Evolutionary conservation across 2,329 filamentous ascomycete genomes (phyloP), one percentile per base, ranked within the genome.

Genomic region (Lachnellula occidentalis): DNA sequence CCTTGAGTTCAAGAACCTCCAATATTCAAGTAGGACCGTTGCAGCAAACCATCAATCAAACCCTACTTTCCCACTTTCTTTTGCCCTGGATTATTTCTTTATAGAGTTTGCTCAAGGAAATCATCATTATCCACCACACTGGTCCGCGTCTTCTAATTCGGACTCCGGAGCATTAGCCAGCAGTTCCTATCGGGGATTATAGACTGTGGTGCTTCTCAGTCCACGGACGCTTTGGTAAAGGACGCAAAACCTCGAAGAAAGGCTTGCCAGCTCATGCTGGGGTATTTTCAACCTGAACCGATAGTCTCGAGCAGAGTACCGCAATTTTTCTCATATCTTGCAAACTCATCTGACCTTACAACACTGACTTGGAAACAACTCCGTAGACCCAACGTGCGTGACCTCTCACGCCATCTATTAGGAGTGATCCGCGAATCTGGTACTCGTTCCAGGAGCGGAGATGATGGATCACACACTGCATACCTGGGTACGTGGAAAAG

Each of bases 51-150:
- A 58, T 45, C 42, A 56, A 14, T 41, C 52, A 27, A 54, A 55
- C 27, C 53, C 58, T 14, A 54, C 27, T 5, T 24, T n/a, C n/a
- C n/a, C n/a, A n/a, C n/a, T n/a, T n/a, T 56, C 66, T 21, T 43
- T 66, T 7, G 56, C 61, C 46, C 50, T 66, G 1, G 62, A 68
- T 47, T 45, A 50, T 15, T 53, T 64, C 22, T 14, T 64, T n/a
- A n/a, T n/a, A n/a, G n/a, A n/a, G n/a, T 14, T 43, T 36, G 3
- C 47, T 67, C 19, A 54, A 50, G 6, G 58, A 67, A 4, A 61
- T 67, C 34, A 55, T 66, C 46, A 56, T 69, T 8, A 56, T 68
- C 37, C 64, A 68, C 24, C 65, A 69, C 48, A 67, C 59, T 24
- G 64, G 66, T 67, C 46, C 15, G 48, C 49, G 3, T 31, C 24